A percentile compares a stretch with the other conserved stretches of the same genome.
Conservation (phyloP, 1,139 yeast species). For the Debaryomyces fabryi region DNA sequence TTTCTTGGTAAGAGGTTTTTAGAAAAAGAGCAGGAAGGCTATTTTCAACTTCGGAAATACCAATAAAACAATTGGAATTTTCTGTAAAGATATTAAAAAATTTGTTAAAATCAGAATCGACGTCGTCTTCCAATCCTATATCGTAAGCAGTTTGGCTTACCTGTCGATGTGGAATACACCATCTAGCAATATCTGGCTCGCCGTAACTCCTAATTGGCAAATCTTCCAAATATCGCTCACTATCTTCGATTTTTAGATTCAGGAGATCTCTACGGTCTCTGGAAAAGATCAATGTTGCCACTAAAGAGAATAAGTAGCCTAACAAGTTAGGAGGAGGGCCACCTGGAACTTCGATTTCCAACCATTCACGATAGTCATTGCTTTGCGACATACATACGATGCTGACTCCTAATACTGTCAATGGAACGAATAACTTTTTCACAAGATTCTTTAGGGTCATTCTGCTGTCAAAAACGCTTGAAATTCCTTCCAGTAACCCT, state of each 20-base stretch:
- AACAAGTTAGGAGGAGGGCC: not conserved
- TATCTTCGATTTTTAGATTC: not conserved
- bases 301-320: not conserved
- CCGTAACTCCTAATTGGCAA: not conserved
- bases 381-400: too few species aligned
- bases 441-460: too few species aligned
- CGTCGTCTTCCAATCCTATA: not conserved
- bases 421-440: too few species aligned
- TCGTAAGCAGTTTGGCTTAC: not conserved
- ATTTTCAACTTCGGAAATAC: not conserved
- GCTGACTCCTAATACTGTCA: too few species aligned
- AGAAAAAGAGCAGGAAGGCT: not conserved
- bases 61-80: not conserved
- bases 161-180: not conserved
- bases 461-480: too few species aligned
- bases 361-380: not conserved
- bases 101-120: too few species aligned
- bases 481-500: too few species aligned
- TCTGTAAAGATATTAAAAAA: too few species aligned
- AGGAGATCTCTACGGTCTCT: not conserved
- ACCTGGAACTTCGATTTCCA: not conserved
- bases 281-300: not conserved
- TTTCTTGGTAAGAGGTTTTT: not conserved
- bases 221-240: not conserved
- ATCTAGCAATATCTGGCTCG: not conserved